Evolutionary conservation across 2,329 filamentous ascomycete genomes (phyloP).

Genomic region (Penicillium hordei): DNA sequence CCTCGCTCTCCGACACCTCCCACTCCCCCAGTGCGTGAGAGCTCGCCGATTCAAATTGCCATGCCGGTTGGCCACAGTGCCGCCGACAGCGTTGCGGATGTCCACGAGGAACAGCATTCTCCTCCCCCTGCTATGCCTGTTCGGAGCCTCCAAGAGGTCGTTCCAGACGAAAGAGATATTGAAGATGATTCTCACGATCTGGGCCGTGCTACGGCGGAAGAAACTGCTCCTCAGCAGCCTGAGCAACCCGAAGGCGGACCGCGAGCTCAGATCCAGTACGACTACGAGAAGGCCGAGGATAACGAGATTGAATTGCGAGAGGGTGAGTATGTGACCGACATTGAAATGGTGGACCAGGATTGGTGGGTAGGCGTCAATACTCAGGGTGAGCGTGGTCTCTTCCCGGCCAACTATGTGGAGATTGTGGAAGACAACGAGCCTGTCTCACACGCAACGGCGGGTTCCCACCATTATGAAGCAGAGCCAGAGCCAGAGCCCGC

Average conservation of each 20-base stretch:
- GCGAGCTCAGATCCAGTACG: slow-evolving; percentile 80
- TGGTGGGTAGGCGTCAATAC: slow-evolving; percentile 98
- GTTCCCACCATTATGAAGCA: slow-evolving; percentile 30
- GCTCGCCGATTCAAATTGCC: slow-evolving; percentile 80
- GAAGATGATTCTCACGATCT: slow-evolving; percentile 62
- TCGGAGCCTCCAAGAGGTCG: slow-evolving; percentile 60
- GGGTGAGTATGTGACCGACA: slow-evolving; percentile 83
- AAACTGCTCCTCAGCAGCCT: slow-evolving; percentile 44
- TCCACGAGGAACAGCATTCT: slow-evolving; percentile 43
- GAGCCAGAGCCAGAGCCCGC: slow-evolving; percentile 32
- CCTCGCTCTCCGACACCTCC: slow-evolving; percentile 53
- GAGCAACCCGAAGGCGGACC: slow-evolving; percentile 55
- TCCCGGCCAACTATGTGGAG: slow-evolving; percentile 97
- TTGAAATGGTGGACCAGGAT: slow-evolving; percentile 96
- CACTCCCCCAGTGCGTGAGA: slow-evolving; percentile 52
- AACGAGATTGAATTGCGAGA: slow-evolving; percentile 92
- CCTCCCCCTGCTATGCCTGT: slow-evolving; percentile 57
- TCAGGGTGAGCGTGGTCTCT: slow-evolving; percentile 80
- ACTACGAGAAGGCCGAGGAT: slow-evolving; percentile 96
- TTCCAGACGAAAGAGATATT: slow-evolving; percentile 65
- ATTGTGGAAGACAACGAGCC: slow-evolving; percentile 63
- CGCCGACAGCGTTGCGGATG: slow-evolving; percentile 45
- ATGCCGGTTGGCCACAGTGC: slow-evolving; percentile 73
- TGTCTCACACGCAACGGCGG: slow-evolving; percentile 28
- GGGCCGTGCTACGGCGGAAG: slow-evolving; percentile 60